These are phyloP conservation scores for Talaromyces sp. DNA, from an alignment of 2,329 filamentous ascomycete species.

Conservation along the genomic window DNA sequence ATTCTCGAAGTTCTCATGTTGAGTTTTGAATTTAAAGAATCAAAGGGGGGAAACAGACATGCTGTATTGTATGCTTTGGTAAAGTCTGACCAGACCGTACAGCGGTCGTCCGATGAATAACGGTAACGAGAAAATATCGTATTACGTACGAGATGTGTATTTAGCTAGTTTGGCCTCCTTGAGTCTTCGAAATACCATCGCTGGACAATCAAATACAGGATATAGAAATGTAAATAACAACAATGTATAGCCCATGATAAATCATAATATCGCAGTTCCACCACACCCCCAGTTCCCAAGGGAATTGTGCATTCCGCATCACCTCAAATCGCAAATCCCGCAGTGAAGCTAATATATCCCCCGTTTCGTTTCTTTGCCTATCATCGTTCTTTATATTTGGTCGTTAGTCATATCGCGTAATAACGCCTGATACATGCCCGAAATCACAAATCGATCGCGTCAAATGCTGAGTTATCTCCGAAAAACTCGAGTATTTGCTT, in stretches of 20 bases:
- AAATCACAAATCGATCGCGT: neutral
- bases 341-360: neutral
- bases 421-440: neutral
- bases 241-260: neutral
- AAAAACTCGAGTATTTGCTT: neutral
- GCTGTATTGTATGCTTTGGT: neutral
- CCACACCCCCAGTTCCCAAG: neutral
- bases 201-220: slow-evolving; percentile 10
- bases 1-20: neutral
- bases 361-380: neutral
- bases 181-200: slow-evolving; percentile 9
- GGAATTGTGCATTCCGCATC: neutral
- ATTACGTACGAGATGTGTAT: slow-evolving; percentile 11
- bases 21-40: neutral
- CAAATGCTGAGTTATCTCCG: neutral
- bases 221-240: slow-evolving; percentile 6
- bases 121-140: slow-evolving; percentile 10
- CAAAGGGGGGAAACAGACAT: neutral
- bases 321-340: neutral
- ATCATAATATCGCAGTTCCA: neutral
- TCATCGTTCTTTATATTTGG: neutral
- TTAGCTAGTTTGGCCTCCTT: slow-evolving; percentile 7
- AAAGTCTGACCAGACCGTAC: neutral
- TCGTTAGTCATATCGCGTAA: neutral
- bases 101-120: slow-evolving; percentile 7